Conservation (phyloP, 768 basidiomycete species). For the Lentinus tigrinus region DNA sequence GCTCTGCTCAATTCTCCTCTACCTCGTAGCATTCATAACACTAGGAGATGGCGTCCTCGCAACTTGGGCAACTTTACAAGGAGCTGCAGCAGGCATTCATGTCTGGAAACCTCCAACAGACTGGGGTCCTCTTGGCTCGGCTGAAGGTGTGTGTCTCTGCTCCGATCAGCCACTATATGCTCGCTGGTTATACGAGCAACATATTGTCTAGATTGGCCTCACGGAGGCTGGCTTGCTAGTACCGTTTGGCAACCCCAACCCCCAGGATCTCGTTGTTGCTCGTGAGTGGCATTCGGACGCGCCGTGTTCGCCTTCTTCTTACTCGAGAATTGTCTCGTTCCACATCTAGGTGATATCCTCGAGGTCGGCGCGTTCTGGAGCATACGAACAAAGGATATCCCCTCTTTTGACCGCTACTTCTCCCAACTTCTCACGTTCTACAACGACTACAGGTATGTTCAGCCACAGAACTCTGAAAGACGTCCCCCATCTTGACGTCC, state of each 20-base stretch:
- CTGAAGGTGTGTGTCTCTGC: slow-evolving; percentile 65
- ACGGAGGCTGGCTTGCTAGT: slow-evolving; percentile 76
- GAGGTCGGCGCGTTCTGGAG: slow-evolving; percentile 96
- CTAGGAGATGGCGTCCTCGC: slow-evolving; percentile 45
- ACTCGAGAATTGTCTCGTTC: neutral
- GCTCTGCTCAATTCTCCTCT: neutral
- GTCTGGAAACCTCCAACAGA: slow-evolving; percentile 66
- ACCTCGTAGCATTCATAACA: neutral
- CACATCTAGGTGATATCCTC: slow-evolving; percentile 76
- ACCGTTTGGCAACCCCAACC: slow-evolving; percentile 62
- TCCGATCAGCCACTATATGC: neutral
- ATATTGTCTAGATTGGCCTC: slow-evolving; percentile 58
- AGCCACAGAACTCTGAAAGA: neutral
- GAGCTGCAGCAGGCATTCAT: slow-evolving; percentile 68
- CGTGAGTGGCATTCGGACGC: slow-evolving; percentile 47
- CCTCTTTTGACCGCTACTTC: slow-evolving; percentile 94
- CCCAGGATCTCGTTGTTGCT: slow-evolving; percentile 68
- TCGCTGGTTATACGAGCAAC: neutral
- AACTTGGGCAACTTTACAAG: slow-evolving; percentile 60
- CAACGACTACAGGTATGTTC: slow-evolving; percentile 71
- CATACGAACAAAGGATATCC: slow-evolving; percentile 82
- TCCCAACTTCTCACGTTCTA: slow-evolving; percentile 90
- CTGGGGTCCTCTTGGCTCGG: slow-evolving; percentile 59
- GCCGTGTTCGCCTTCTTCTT: neutral
- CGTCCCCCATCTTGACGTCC: neutral